Evolutionary conservation across 495 filamentous ascomycete genomes (phyloP).

Genomic region (Hypomontagnella monticulosa): DNA sequence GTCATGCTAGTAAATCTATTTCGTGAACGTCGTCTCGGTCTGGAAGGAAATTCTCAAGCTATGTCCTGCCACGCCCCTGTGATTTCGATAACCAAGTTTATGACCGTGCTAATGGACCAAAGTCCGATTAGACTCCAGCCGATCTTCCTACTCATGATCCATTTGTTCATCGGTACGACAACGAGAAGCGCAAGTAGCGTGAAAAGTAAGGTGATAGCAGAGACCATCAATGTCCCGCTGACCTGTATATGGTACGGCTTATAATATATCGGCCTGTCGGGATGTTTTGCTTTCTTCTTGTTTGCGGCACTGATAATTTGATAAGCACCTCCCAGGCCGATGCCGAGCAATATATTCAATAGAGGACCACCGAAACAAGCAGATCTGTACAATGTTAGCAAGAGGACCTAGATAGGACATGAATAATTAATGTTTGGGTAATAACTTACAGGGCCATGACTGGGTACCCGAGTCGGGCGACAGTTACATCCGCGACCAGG

Average conservation of each 20-base stretch:
- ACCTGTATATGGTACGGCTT: slow-evolving; percentile 83
- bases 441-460: slow-evolving; percentile 87
- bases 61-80: slow-evolving; percentile 61
- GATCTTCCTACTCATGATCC: slow-evolving; percentile 87
- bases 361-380: slow-evolving; percentile 98
- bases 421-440: slow-evolving; percentile 3
- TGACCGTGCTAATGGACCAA: slow-evolving; percentile 84
- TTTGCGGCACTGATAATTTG: slow-evolving; percentile 74
- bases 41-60: slow-evolving; percentile 22
- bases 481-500: slow-evolving; percentile 92
- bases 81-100: slow-evolving; percentile 86
- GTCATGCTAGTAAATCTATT: slow-evolving; percentile 3
- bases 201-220: slow-evolving; percentile 78
- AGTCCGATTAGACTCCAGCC: slow-evolving; percentile 84
- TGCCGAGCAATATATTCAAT: slow-evolving; percentile 96
- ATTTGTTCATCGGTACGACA: slow-evolving; percentile 83
- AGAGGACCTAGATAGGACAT: neutral
- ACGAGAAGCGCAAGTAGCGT: slow-evolving; percentile 83
- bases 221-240: slow-evolving; percentile 82
- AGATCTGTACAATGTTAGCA: slow-evolving; percentile 54
- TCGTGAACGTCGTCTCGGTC: slow-evolving; percentile 14
- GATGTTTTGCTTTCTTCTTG: slow-evolving; percentile 65
- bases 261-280: slow-evolving; percentile 59
- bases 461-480: slow-evolving; percentile 90
- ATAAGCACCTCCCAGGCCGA: slow-evolving; percentile 87